Evolutionary conservation across 768 basidiomycete genomes (phyloP), one percentile per base, ranked within the genome.

Genomic region (Boletellus ananiceps): DNA sequence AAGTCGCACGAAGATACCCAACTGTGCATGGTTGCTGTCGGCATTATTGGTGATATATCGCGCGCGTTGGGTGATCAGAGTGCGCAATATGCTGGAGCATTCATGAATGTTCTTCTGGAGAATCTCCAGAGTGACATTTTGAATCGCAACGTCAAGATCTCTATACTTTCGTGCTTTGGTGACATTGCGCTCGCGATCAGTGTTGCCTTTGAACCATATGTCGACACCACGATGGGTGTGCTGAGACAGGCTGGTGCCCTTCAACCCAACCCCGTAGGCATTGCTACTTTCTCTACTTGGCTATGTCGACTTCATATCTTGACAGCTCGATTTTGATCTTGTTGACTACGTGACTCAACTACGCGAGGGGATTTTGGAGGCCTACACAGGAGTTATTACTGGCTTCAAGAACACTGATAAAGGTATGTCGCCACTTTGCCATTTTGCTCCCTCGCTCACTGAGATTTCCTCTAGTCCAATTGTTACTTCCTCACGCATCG

Each of bases 101-200:
- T 99, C 74, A 96, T 99, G 89, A 86, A 81, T 11, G 90, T 90
- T 14, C 75, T 99, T 29, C 74, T 97, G 18, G 89, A 93, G 67
- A 92, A 95, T 59, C 74, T 99, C 33, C 88, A 91, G 67, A 92
- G 88, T 57, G 85, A 93, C 0, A 83, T 93, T 19, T 75, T 99
- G 49, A 89, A 92, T 62, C 81, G 95, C 40, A 88, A 88, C 56
- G 96, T 97, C 66, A 99, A 99, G 77, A 94, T 97, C 35, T 84
- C 88, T n/a, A 90, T 98, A 60, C 70, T 98, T 51, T 85, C 89
- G 12, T 93, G 91, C 70, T 97, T 99, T 60, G 96, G 95, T 18
- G 96, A 99, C 63, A 87, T 99, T 57, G 95, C 94, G 8, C 76
- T 98, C 9, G 93, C 96, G 1, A 86, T 97, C 54, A 91, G 91